Evolutionary conservation across 106 monocot species (phyloP).

Genomic region (Gastrodia elata): DNA sequence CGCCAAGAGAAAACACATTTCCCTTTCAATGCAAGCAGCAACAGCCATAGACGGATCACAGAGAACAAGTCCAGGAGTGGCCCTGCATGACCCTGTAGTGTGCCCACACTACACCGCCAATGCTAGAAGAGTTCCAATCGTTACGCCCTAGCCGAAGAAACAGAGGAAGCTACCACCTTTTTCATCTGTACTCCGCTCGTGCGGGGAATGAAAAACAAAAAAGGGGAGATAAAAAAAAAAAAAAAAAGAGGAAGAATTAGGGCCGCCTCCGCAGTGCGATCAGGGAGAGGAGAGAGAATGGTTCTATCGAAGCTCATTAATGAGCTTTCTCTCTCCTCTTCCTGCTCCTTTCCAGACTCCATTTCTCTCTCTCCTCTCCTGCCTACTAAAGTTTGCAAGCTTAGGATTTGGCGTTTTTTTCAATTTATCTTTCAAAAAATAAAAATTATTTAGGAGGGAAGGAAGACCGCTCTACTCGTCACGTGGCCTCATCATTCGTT

Average conservation of each 20-base stretch:
- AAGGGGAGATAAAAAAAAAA: neutral
- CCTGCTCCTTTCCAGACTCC: neutral
- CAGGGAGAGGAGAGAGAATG: neutral
- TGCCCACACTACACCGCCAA: neutral
- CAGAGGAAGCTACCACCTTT: neutral
- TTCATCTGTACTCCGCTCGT: neutral
- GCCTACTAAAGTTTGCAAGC: neutral
- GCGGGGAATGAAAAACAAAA: neutral
- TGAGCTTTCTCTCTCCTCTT: slow-evolving; percentile 2
- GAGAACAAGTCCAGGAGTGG: neutral
- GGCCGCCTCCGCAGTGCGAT: neutral
- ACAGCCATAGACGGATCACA: neutral
- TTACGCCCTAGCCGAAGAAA: neutral
- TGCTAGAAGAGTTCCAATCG: neutral
- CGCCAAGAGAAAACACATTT: neutral
- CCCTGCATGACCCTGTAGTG: neutral
- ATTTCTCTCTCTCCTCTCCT: neutral
- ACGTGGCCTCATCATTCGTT: no score
- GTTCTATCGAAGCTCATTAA: neutral
- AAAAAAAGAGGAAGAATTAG: neutral
- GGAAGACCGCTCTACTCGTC: no score
- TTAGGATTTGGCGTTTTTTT: neutral
- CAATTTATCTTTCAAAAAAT: neutral
- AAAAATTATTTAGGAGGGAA: no score
- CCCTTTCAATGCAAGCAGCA: neutral